Percentiles rank a stretch among this genome's conserved stretches.
These are phyloP conservation scores for Smittium culicis DNA, from an alignment of 371 early-diverging fungal genomes.

Conservation along the genomic window DNA sequence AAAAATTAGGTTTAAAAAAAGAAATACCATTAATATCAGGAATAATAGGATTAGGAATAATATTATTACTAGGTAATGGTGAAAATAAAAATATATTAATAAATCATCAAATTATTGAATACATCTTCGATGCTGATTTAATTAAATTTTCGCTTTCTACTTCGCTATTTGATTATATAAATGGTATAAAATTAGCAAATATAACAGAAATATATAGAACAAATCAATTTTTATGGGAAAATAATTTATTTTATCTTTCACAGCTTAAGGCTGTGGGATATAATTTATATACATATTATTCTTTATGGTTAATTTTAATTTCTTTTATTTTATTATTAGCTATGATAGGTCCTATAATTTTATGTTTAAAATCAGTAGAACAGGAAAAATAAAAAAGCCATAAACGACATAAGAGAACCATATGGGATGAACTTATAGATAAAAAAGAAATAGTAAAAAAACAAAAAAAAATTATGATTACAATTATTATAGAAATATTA, in stretches of 20 bases:
- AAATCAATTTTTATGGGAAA: slow-evolving; percentile 28
- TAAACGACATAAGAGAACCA: slow-evolving; percentile 7
- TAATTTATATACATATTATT: slow-evolving; percentile 35
- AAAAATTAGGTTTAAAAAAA: slow-evolving; percentile 33
- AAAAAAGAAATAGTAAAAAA: slow-evolving; percentile 27
- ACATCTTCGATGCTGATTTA: not conserved
- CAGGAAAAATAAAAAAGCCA: slow-evolving; percentile 21
- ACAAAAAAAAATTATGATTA: slow-evolving; percentile 5
- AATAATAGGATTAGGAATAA: slow-evolving; percentile 26
- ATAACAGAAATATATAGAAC: slow-evolving; percentile 28
- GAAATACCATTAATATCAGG: slow-evolving; percentile 31
- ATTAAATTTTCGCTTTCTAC: not conserved
- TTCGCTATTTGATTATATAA: slow-evolving; percentile 32
- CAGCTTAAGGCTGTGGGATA: slow-evolving; percentile 35
- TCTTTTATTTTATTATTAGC: slow-evolving; percentile 37
- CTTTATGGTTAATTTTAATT: slow-evolving; percentile 30
- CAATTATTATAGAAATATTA: slow-evolving; percentile 28
- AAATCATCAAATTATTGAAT: slow-evolving; percentile 15
- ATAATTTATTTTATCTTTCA: slow-evolving; percentile 33
- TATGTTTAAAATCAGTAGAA: slow-evolving; percentile 32
- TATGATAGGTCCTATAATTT: slow-evolving; percentile 35
- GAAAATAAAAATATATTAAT: slow-evolving; percentile 32
- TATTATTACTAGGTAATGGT: slow-evolving; percentile 30
- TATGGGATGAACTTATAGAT: not conserved
- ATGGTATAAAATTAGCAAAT: slow-evolving; percentile 24